Conservation (phyloP, 306 rosid genomes). For the Castanea sativa region DNA sequence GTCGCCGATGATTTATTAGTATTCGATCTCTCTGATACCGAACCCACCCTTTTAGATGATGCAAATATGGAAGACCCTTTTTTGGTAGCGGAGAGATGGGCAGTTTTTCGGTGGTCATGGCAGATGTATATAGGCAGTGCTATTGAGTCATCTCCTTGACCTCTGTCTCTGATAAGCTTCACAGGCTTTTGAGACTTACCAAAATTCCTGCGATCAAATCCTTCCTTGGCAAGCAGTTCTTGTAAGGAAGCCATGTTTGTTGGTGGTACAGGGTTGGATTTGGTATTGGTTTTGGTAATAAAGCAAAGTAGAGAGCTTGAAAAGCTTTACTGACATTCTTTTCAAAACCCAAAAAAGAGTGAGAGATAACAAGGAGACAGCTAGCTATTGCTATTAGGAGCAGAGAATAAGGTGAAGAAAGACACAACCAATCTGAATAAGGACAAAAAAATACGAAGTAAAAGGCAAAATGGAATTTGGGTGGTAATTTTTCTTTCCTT, state of each 20-base stretch:
- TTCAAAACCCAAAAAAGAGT: conserved; percentile 21
- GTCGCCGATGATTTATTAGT: conserved; percentile 36
- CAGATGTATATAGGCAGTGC: conserved; percentile 47
- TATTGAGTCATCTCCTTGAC: conserved; percentile 20
- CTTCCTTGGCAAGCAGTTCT: conserved; percentile 65
- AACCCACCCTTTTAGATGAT: conserved; percentile 35
- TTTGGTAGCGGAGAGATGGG: conserved; percentile 10
- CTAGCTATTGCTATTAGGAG: neutral
- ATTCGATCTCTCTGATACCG: conserved; percentile 38
- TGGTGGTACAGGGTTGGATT: conserved; percentile 1
- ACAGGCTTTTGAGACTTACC: conserved; percentile 13
- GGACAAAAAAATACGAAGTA: conserved; percentile 10
- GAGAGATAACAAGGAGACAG: conserved; percentile 29
- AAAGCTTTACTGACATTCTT: conserved; percentile 31
- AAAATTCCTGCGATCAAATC: conserved; percentile 23
- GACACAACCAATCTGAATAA: neutral
- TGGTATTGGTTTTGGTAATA: conserved; percentile 1
- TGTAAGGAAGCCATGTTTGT: conserved; percentile 56
- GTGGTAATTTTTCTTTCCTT: neutral
- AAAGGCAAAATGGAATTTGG: conserved; percentile 2
- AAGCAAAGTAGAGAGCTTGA: conserved; percentile 27
- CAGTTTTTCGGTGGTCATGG: conserved; percentile 29
- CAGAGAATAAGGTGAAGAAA: neutral
- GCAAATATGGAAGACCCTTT: conserved; percentile 40
- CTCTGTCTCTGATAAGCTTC: conserved; percentile 12